Base-by-base conservation (phyloP, 2,329 filamentous ascomycete species). In the Phaeomoniella chlamydospora region DNA sequence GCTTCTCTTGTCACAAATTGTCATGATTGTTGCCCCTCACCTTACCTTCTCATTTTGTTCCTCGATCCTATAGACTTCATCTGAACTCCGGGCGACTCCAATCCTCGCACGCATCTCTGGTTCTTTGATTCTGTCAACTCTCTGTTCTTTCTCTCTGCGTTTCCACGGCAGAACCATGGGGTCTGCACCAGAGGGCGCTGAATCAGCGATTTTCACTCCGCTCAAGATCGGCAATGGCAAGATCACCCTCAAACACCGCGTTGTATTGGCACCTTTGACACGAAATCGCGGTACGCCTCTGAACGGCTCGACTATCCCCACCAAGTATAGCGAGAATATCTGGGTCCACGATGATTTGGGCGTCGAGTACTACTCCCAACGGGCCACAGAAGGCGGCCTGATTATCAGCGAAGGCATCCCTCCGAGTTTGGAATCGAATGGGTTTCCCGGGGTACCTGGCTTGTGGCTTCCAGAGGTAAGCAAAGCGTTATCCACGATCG, bases 251-350 rank as follows among this genome's bases (percentile, higher is more conserved):
- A 55, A 61, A 34, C 68, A 73, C 44, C 64, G 70, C 36, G 52
- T 74, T 15, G 55, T 68, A 31, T 49, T 66, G 43, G 64, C 68
- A 1, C 65, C 72, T 2, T 49, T 74, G 37, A 74, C 70, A 4
- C 62, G 70, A 13, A 67, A 66, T 44, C 61, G 70, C 16, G 65
- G 65, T 13, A 62, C 60, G 4, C 66, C 68, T 3, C 36, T 61
- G 26, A 58, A 26, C 22, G 22, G 57, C 9, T 42, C 53, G 10
- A 45, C 52, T 5, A 64, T 59, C 18, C 66, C 60, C 0, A 45
- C 56, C 1, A 64, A 69, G 42, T 60, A 52, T 39, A 62, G 60
- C 31, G 68, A 62, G 47, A 60, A 67, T 29, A 53, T 62, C 43
- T 72, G 67, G 56, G 59, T 26, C n/a, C 22, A 26, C n/a, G 22